Percentiles rank a stretch among this genome's conserved stretches.
Conservation (phyloP, 306 rosid species). For the Cucurbita argyrosperma region DNA sequence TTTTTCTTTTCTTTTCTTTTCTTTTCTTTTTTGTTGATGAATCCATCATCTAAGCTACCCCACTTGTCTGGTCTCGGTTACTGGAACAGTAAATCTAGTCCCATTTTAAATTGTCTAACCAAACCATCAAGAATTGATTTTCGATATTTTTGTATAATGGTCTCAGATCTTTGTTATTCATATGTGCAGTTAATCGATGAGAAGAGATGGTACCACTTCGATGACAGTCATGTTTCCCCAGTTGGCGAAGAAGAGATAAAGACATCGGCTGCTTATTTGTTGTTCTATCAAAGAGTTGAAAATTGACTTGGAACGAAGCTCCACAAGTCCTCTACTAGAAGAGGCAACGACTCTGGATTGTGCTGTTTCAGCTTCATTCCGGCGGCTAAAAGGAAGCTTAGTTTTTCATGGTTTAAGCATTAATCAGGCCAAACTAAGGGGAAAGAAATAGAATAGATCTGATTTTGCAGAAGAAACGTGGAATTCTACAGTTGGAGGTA, state of each 20-base stretch:
- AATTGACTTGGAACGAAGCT: background rate
- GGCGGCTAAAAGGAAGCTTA: background rate
- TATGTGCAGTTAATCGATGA: conserved; percentile 73
- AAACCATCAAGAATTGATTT: background rate
- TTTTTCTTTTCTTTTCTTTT: background rate
- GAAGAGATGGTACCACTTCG: conserved; percentile 91
- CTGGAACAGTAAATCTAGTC: no score
- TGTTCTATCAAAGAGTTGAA: conserved; percentile 75
- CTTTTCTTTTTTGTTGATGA: no score
- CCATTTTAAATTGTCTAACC: no score
- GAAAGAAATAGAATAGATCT: background rate
- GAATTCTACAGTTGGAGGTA: conserved; percentile 6
- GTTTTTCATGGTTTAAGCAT: background rate
- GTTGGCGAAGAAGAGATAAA: conserved; percentile 63
- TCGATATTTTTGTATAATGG: background rate
- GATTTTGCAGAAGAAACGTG: conserved; percentile 2
- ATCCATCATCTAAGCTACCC: no score
- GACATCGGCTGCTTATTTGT: conserved; percentile 81
- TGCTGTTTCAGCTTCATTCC: conserved; percentile 1
- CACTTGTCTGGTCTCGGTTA: no score
- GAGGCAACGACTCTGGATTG: background rate
- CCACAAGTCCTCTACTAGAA: background rate
- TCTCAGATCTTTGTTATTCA: background rate
- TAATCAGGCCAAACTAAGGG: background rate
- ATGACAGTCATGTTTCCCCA: conserved; percentile 66